Base-by-base conservation (phyloP, 2,329 filamentous ascomycete species). In the Penicillium hordei region DNA sequence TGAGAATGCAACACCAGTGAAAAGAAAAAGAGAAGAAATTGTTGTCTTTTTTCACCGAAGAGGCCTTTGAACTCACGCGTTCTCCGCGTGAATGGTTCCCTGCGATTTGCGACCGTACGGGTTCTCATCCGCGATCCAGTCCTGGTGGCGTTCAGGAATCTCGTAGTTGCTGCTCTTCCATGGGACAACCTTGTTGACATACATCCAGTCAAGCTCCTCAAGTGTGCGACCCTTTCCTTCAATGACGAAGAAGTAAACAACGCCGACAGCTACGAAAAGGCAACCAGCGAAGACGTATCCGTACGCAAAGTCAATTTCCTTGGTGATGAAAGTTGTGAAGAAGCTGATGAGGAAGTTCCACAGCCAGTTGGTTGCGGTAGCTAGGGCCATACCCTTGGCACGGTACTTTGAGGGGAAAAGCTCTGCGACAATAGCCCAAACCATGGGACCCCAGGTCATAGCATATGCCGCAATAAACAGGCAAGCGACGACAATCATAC, bases 221-320 rank as follows among this genome's bases (percentile, higher is more conserved):
- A 92, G 77, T 0, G 84, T 86, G 9, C 87, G 82, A 46, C 86
- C 88, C 68, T 89, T 86, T 42, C 83, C 85, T 68, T 92, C 89
- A 48, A 89, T 85, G n/a, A 91, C 82, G 70, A 90, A 90, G 75
- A 91, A 89, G 77, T 88, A 92, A 12, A 76, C 86, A 5, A 91
- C 74, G 0, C 84, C 62, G 0, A 82, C 84, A 0, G 83, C 87
- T 0, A 84, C 77, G 7, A 89, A 75, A 65, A 89, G 89, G 68
- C 88, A 91, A 0, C 81, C 87, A 0, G 89, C 89, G 70, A 92
- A 92, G 42, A 93, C 85, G 61, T 91, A 90, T 2, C 89, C 89
- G 67, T 91, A 91, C 9, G 82, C 81, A 72, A 88, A 92, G 64
- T 88, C 83, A 55, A 92, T 92, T 1, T 83, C 81, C 0, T 79